phyloP scores from a whole-genome alignment of 2,329 filamentous ascomycete genomes.

The Pseudofabraea citricarpa region DNA sequence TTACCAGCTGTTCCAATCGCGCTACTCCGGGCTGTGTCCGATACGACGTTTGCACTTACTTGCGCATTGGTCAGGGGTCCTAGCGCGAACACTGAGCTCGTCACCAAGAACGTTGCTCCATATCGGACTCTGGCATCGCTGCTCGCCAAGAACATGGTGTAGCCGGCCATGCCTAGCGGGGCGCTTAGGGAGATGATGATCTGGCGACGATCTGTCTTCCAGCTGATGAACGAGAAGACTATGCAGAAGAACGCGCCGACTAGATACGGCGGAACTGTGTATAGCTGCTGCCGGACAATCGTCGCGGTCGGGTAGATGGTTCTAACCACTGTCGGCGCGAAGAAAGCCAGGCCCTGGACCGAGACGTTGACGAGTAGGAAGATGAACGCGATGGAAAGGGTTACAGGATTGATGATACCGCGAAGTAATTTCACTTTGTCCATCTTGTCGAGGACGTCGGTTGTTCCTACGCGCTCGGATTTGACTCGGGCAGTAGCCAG shows the following conservation, averaged over 20 bases:
- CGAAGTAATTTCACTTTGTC: slow-evolving; percentile 51
- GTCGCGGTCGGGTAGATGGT: slow-evolving; percentile 59
- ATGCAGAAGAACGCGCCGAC: slow-evolving; percentile 57
- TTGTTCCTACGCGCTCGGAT: slow-evolving; percentile 57
- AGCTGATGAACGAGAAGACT: slow-evolving; percentile 45
- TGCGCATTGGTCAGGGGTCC: slow-evolving; percentile 64
- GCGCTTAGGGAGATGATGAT: slow-evolving; percentile 56
- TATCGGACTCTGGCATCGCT: slow-evolving; percentile 51
- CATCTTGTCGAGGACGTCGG: slow-evolving; percentile 57
- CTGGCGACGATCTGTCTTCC: slow-evolving; percentile 53
- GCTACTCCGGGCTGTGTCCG: slow-evolving; percentile 62
- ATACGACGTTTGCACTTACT: slow-evolving; percentile 65
- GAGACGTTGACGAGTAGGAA: slow-evolving; percentile 61
- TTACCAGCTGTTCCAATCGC: slow-evolving; percentile 63
- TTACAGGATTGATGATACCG: slow-evolving; percentile 60
- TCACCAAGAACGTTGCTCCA: slow-evolving; percentile 66
- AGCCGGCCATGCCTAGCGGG: slow-evolving; percentile 63
- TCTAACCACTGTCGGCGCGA: slow-evolving; percentile 63
- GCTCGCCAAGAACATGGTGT: slow-evolving; percentile 64
- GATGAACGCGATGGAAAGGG: slow-evolving; percentile 48
- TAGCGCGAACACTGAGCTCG: slow-evolving; percentile 57
- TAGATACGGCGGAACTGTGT: slow-evolving; percentile 45
- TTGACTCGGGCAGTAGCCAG: slow-evolving; percentile 61
- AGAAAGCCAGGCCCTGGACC: slow-evolving; percentile 66
- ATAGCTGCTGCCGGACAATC: slow-evolving; percentile 53